Conservation (phyloP, 345 rosid species). For the Bruguiera sexangula region DNA sequence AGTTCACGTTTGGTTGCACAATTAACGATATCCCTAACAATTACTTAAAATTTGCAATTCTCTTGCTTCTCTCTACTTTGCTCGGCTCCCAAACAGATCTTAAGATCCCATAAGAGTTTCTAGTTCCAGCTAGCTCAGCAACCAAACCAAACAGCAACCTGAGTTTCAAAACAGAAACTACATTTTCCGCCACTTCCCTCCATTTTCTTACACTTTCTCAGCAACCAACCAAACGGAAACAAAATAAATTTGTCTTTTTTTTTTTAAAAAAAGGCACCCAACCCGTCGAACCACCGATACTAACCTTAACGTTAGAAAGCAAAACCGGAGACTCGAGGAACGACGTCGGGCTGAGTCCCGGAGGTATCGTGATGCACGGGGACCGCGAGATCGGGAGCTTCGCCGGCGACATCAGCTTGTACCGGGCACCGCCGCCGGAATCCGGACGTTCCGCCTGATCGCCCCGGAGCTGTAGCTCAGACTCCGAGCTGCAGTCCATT, state of each 20-base stretch:
- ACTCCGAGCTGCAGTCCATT: slow-evolving; percentile 15
- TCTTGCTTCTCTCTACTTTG: slow-evolving; percentile 6
- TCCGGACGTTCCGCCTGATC: slow-evolving; percentile 8
- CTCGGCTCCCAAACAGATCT: slow-evolving; percentile 32
- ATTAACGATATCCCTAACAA: slow-evolving; percentile 1
- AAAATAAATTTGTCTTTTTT: background rate
- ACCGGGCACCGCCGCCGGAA: slow-evolving; percentile 58
- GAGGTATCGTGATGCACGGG: slow-evolving; percentile 67
- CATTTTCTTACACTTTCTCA: slow-evolving; percentile 21
- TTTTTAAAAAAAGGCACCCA: background rate
- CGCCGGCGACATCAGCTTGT: slow-evolving; percentile 94
- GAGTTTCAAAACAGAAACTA: background rate
- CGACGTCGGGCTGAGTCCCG: slow-evolving; percentile 88
- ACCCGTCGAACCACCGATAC: slow-evolving; percentile 8
- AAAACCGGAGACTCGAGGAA: slow-evolving; percentile 94
- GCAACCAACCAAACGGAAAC: slow-evolving; percentile 21
- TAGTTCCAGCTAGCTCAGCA: background rate
- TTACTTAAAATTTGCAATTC: background rate
- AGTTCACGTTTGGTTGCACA: background rate
- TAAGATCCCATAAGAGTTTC: background rate
- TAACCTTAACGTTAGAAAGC: slow-evolving; percentile 83
- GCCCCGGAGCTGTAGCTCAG: slow-evolving; percentile 11
- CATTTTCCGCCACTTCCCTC: slow-evolving; percentile 20
- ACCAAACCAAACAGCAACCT: background rate
- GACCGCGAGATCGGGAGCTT: slow-evolving; percentile 98